Conservation (phyloP, 2,329 filamentous ascomycete genomes). For the Huntiella abstrusa region DNA sequence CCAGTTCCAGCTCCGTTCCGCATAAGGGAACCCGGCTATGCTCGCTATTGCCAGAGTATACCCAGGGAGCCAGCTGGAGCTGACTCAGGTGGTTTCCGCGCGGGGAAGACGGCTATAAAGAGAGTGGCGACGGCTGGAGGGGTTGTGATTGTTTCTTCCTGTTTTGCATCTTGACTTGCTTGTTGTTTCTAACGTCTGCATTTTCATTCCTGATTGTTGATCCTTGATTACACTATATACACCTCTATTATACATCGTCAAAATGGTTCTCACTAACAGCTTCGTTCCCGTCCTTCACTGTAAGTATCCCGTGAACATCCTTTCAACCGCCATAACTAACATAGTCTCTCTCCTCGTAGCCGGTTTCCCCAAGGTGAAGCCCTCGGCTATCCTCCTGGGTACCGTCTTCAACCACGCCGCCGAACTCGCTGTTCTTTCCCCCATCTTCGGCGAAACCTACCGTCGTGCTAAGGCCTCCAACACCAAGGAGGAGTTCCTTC, state of each 20-base stretch:
- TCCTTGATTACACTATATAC: neutral
- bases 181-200: neutral
- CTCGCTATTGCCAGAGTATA: too few relatives aligned
- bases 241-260: slow-evolving; percentile 2
- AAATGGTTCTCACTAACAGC: slow-evolving; percentile 10
- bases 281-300: slow-evolving; percentile 11
- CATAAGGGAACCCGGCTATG: too few relatives aligned
- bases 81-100: neutral
- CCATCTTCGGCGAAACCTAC: slow-evolving; percentile 88
- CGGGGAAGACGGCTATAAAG: neutral
- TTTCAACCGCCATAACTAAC: neutral
- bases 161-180: neutral
- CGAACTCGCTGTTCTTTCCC: slow-evolving; percentile 71
- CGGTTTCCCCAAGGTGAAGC: slow-evolving; percentile 65
- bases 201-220: neutral
- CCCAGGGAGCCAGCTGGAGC: neutral
- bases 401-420: slow-evolving; percentile 88
- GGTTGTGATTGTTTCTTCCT: slow-evolving; percentile 3
- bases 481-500: slow-evolving; percentile 91
- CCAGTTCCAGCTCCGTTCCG: too few relatives aligned
- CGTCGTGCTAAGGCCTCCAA: slow-evolving; percentile 78
- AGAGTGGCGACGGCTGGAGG: neutral
- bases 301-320: neutral
- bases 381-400: slow-evolving; percentile 90
- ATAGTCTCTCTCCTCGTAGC: slow-evolving; percentile 6